Base-by-base conservation (phyloP, 2,329 filamentous ascomycete genomes). In the Calcarisporium arbuscula region DNA sequence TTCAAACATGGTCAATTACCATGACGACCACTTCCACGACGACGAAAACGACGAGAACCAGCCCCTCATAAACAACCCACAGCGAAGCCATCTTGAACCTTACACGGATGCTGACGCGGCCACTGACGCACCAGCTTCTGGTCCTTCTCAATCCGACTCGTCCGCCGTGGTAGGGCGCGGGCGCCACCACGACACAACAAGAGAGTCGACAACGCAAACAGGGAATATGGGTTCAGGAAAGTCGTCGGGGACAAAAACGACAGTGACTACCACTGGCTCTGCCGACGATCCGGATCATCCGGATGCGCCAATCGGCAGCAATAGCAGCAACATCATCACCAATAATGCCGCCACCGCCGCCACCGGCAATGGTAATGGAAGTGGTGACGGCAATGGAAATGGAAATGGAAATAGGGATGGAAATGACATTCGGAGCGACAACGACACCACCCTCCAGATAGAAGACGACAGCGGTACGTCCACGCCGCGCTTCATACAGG, bases 401-500 rank as follows among this genome's bases (percentile, higher is more conserved):
- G n/a, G n/a, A n/a, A n/a, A n/a, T n/a, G n/a, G n/a, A n/a, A n/a
- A n/a, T n/a, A n/a, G n/a, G n/a, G n/a, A n/a, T n/a, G n/a, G n/a
- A n/a, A n/a, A n/a, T n/a, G n/a, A n/a, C n/a, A n/a, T n/a, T n/a
- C n/a, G n/a, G n/a, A 22, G 28, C 14, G 46, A 51, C 37, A 50
- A 50, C n/a, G n/a, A n/a, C n/a, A n/a, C n/a, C 28, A 54, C 51
- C 15, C 60, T 74, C 45, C 64, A 70, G 43, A 56, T 75, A 45
- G 67, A 67, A 40, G 54, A 62, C 32, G 62, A 53, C 28, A 57
- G 48, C 48, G 30, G 29, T 14, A 57, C 64, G 22, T 67, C 72
- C 7, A 73, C 70, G n/a, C 76, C 75, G 37, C 72, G 74, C 38
- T 79, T 80, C 50, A 56, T 79, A 41, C 72, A 77, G 50, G 72